phyloP scores from a whole-genome alignment of 257 asterid species.

The Linderniella brevidens region DNA sequence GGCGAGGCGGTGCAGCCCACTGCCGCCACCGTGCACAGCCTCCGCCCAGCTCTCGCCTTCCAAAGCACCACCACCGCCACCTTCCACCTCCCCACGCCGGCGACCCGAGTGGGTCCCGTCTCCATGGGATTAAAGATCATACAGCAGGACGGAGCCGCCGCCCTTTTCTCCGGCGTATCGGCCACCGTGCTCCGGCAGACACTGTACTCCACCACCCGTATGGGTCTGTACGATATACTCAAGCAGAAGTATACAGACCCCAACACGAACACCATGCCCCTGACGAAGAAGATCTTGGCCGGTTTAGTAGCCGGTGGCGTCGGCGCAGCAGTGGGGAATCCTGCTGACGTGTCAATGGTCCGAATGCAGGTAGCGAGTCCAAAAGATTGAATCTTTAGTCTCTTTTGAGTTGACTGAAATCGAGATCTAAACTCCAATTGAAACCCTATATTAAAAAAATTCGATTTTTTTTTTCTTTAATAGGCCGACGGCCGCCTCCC shows the following conservation, averaged over 20 bases:
- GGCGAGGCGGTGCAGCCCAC: constrained; percentile 7
- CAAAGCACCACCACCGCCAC: background rate
- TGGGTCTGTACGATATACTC: constrained; percentile 1
- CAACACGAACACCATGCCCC: background rate
- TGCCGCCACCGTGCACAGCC: background rate
- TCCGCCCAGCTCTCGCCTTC: background rate
- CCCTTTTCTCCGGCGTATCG: constrained; percentile 1
- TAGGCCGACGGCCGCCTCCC: constrained; percentile 7
- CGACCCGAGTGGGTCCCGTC: background rate
- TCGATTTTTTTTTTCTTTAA: too few species aligned
- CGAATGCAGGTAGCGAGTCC: too few species aligned
- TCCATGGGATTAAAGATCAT: constrained; percentile 2
- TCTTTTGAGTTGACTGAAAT: too few species aligned
- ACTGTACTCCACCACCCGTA: constrained; percentile 2
- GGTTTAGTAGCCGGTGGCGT: constrained; percentile 2
- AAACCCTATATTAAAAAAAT: too few species aligned
- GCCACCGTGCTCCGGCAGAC: constrained; percentile 6
- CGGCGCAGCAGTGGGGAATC: constrained; percentile 6
- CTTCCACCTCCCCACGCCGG: background rate
- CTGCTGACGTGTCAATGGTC: constrained; percentile 3
- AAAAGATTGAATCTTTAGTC: too few species aligned
- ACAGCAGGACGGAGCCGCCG: background rate
- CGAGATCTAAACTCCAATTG: too few species aligned
- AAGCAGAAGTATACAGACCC: constrained; percentile 1
- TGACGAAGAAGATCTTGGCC: constrained; percentile 1